phyloP scores from a whole-genome alignment of 768 basidiomycete species.

The Suillus americanus region DNA sequence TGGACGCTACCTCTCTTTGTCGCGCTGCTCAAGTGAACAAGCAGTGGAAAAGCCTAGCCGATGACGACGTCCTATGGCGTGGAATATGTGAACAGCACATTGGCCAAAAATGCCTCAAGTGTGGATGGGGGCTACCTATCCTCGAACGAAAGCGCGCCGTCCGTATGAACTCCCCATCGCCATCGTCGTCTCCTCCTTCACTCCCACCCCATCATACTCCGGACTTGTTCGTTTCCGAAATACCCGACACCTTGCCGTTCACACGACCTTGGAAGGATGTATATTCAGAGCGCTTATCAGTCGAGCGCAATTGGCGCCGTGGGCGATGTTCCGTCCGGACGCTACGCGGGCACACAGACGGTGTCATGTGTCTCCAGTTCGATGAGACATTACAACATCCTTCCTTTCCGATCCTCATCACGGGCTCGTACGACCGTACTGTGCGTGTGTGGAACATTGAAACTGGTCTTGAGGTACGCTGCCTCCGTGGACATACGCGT shows the following conservation, averaged over 20 bases:
- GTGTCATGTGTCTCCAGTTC: slow-evolving; percentile 97
- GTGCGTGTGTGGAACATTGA: slow-evolving; percentile 96
- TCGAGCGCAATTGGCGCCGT: slow-evolving; percentile 97
- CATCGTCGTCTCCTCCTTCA: slow-evolving; percentile 21
- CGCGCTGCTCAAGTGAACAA: slow-evolving; percentile 89
- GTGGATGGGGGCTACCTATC: slow-evolving; percentile 95
- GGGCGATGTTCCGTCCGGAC: slow-evolving; percentile 85
- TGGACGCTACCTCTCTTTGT: slow-evolving; percentile 91
- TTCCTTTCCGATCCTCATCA: slow-evolving; percentile 91
- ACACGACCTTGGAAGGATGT: slow-evolving; percentile 98
- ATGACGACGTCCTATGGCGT: slow-evolving; percentile 94
- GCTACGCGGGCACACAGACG: slow-evolving; percentile 91
- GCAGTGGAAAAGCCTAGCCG: slow-evolving; percentile 85
- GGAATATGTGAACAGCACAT: slow-evolving; percentile 99
- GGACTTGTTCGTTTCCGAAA: slow-evolving; percentile 24
- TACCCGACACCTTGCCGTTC: slow-evolving; percentile 35
- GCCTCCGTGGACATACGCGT: slow-evolving; percentile 86
- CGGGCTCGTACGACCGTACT: slow-evolving; percentile 95
- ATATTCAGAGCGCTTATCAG: slow-evolving; percentile 93
- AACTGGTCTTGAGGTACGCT: slow-evolving; percentile 79
- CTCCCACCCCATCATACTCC: slow-evolving; percentile 9
- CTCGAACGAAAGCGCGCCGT: slow-evolving; percentile 69
- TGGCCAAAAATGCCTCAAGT: slow-evolving; percentile 93
- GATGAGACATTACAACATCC: slow-evolving; percentile 81
- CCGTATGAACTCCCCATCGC: slow-evolving; percentile 40